Conservation (phyloP, 805 yeast species). For the Cyberlindnera euphorbiiphila region DNA sequence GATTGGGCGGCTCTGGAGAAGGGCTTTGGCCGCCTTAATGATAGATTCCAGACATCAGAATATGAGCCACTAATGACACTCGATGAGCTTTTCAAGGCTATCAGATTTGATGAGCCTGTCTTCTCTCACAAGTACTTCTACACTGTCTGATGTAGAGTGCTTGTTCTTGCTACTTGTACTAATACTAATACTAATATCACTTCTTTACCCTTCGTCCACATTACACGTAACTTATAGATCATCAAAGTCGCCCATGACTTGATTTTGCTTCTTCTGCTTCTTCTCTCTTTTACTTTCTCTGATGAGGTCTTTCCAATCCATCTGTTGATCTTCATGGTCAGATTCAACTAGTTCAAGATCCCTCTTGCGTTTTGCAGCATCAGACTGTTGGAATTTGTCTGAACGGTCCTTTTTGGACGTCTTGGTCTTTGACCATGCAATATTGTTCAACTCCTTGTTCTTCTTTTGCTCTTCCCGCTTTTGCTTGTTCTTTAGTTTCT, state of each 20-base stretch:
- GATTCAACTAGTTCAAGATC: constrained; percentile 57
- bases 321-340: constrained; percentile 41
- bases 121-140: constrained; percentile 16
- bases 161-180: no score
- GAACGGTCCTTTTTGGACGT: constrained; percentile 46
- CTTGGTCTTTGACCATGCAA: constrained; percentile 37
- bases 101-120: constrained; percentile 21
- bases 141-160: no score
- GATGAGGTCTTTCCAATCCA: constrained; percentile 88
- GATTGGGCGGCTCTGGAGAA: constrained; percentile 13
- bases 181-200: no score
- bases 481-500: constrained; percentile 24
- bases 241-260: constrained; percentile 59
- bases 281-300: constrained; percentile 60
- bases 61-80: constrained; percentile 8
- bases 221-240: constrained; percentile 38
- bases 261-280: constrained; percentile 29
- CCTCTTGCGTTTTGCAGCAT: constrained; percentile 32
- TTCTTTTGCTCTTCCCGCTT: constrained; percentile 31
- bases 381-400: constrained; percentile 44
- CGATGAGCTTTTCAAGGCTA: constrained; percentile 12
- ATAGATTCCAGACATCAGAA: constrained; percentile 14
- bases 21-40: constrained; percentile 15
- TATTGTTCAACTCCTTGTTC: constrained; percentile 14
- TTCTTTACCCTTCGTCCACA: no score